Conservation (phyloP, 73 alveolate genomes). For the Paramecium pentaurelia region DNA sequence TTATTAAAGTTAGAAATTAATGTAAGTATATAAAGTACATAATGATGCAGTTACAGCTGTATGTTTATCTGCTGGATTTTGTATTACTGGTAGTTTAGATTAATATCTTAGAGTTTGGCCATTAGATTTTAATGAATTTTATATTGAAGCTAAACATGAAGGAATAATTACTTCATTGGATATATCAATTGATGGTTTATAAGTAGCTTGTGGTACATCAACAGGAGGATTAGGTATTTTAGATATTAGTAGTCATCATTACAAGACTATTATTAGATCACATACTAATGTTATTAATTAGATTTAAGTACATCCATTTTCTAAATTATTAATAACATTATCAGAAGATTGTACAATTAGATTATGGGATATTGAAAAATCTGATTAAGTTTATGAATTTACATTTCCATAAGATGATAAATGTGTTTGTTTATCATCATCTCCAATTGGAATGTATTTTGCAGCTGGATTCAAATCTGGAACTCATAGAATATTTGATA, state of each 20-base stretch:
- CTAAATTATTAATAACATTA: conserved; percentile 69
- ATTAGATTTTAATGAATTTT: conserved; percentile 90
- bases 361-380: conserved; percentile 79
- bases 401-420: conserved; percentile 72
- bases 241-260: conserved; percentile 84
- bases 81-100: conserved; percentile 96
- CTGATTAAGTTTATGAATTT: conserved; percentile 78
- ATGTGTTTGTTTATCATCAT: conserved; percentile 70
- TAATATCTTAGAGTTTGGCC: conserved; percentile 95
- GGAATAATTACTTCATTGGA: conserved; percentile 91
- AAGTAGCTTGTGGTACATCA: conserved; percentile 92
- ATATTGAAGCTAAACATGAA: conserved; percentile 97
- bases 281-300: conserved; percentile 78
- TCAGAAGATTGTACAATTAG: conserved; percentile 80
- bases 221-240: conserved; percentile 90
- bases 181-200: conserved; percentile 88
- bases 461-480: conserved; percentile 86
- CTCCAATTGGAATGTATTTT: conserved; percentile 68
- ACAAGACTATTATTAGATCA: conserved; percentile 91
- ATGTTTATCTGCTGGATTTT: conserved; percentile 73
- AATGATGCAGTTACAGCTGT: conserved; percentile 78
- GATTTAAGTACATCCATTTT: conserved; percentile 64
- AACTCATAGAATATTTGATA: conserved; percentile 78
- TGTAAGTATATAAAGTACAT: conserved; percentile 83
- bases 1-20: conserved; percentile 74